These are phyloP conservation scores for Epichloe baconii DNA, from an alignment of 2,329 filamentous ascomycete species.

Conservation along the genomic window DNA sequence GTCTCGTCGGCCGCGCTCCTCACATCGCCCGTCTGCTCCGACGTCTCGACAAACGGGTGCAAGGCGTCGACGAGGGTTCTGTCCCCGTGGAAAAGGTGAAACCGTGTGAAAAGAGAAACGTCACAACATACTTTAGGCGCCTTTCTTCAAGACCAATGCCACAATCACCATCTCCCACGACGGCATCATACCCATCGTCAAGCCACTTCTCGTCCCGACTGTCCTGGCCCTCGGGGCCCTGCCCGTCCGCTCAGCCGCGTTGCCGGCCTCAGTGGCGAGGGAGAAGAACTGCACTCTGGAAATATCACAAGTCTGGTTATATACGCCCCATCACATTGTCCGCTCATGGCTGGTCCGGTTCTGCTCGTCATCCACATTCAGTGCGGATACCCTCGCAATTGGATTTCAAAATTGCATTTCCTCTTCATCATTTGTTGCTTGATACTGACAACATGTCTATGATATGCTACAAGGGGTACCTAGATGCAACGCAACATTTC, in stretches of 20 bases:
- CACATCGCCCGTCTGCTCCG: too few relatives aligned
- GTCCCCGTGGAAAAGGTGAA: too few relatives aligned
- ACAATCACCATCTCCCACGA: slow-evolving; percentile 85
- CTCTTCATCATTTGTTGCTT: not conserved
- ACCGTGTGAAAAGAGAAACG: not conserved
- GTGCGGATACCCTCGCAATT: too few relatives aligned
- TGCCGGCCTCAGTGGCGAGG: slow-evolving; percentile 30
- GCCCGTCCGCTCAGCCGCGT: slow-evolving; percentile 32
- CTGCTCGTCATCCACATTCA: too few relatives aligned
- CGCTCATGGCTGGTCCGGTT: too few relatives aligned
- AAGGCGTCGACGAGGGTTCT: too few relatives aligned
- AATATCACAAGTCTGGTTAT: too few relatives aligned
- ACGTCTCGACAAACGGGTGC: too few relatives aligned
- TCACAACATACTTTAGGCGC: slow-evolving; percentile 54
- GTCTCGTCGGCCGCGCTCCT: slow-evolving; percentile 52
- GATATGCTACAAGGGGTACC: not conserved
- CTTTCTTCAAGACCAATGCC: slow-evolving; percentile 78
- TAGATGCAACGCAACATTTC: not conserved
- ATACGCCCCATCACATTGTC: too few relatives aligned
- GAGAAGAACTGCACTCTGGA: not conserved
- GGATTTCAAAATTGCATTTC: too few relatives aligned
- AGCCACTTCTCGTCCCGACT: slow-evolving; percentile 27
- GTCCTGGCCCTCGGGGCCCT: slow-evolving; percentile 18
- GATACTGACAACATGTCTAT: not conserved
- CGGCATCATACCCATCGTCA: slow-evolving; percentile 56